phyloP scores from a whole-genome alignment of 371 early-diverging fungal genomes.

The Rhizopus arrhizus region DNA sequence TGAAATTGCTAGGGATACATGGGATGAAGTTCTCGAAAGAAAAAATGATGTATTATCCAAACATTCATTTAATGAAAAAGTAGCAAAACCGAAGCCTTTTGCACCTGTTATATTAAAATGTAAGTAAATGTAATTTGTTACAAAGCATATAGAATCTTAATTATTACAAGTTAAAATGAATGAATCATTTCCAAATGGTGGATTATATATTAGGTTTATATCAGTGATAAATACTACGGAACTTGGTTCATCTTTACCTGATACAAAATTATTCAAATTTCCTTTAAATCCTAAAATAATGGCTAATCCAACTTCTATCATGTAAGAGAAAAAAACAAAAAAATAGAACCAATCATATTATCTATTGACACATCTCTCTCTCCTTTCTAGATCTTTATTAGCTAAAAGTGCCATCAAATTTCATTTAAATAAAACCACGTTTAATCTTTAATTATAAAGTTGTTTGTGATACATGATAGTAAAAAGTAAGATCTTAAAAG shows the following conservation, averaged over 20 bases:
- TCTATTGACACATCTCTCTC: neutral
- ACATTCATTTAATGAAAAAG: neutral
- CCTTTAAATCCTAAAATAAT: neutral
- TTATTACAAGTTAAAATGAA: slow-evolving; percentile 2
- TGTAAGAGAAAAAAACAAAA: neutral
- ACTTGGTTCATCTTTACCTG: slow-evolving; percentile 1
- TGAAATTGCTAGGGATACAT: neutral
- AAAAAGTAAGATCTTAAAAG: too few relatives aligned
- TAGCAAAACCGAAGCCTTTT: neutral
- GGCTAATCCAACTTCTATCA: neutral
- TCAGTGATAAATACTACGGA: neutral
- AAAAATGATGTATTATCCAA: neutral
- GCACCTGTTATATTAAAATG: neutral
- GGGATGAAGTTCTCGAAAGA: neutral
- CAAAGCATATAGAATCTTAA: neutral
- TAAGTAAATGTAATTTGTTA: neutral
- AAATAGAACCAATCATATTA: neutral
- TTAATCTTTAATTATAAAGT: neutral
- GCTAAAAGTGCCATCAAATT: slow-evolving; percentile 1
- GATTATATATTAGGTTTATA: neutral
- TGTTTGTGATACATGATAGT: neutral
- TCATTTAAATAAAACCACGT: neutral
- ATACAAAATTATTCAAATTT: neutral
- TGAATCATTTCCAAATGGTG: neutral
- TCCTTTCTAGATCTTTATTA: slow-evolving; percentile 1